Evolutionary conservation across 1,284 basidiomycete genomes (phyloP), one percentile per base, ranked within the genome.

Genomic region (Apiotrichum brassicae): DNA sequence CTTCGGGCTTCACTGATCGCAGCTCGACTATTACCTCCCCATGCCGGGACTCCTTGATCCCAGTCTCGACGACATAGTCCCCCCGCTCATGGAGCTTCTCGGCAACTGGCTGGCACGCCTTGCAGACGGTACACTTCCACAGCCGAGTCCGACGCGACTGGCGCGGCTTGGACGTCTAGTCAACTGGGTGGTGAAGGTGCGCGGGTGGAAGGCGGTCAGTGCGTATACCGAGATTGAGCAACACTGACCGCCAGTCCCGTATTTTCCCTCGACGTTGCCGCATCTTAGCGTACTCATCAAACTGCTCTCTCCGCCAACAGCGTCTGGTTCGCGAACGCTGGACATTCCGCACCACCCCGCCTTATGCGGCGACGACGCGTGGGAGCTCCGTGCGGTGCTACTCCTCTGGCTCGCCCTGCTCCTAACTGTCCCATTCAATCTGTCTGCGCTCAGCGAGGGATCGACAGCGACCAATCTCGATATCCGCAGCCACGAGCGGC

Each of bases 41-140:
- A 87, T 94, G 63, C 79, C 92, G 2, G 90, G 93, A 63, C 80
- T 99, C 0, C 79, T 97, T n/a, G 95, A 98, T 68, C 92, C 93
- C n/a, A 85, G 82, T 62, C 79, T 99, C n/a, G 87, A 92, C 62
- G 67, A 75, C 16, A 82, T 98, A 52, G 81, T 97, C 12, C 72
- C 77, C 2, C 92, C 93, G 0, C 81, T 87, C 3, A 83, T 90
- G 41, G 77, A 81, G 25, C 69, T 71, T n/a, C 71, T 95, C 36
- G 82, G 83, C 61, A 58, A 59, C 9, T 79, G 82, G 58, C 80
- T 83, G n/a, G 78, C 75, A 57, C 16, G 16, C 1, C 39, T 53
- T 3, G 42, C 40, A 1, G 40, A 41, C 40, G 40, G 19, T 8
- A 37, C 23, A 20, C 28, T 7, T 12, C 42, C 25, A 23, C 46